These are phyloP conservation scores for Oxyria digyna DNA, from an alignment of 148 eudicot genomes.

Conservation along the genomic window DNA sequence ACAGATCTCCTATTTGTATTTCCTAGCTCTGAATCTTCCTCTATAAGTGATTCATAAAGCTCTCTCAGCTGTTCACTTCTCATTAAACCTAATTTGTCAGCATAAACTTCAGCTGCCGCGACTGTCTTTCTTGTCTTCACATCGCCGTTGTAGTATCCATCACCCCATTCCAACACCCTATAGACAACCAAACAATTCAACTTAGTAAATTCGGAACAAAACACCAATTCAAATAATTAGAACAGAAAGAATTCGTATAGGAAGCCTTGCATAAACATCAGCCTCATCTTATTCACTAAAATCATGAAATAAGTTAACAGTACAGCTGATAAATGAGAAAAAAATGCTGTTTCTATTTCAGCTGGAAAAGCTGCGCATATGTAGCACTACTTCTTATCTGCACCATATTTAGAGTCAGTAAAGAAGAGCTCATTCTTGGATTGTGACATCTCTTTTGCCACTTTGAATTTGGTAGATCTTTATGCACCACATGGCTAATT, in stretches of 20 bases:
- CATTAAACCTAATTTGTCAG: slow-evolving; percentile 24
- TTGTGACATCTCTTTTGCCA: neutral
- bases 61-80: slow-evolving; percentile 48
- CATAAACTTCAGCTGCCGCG: slow-evolving; percentile 21
- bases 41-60: slow-evolving; percentile 37
- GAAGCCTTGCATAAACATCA: neutral
- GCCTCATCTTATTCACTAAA: neutral
- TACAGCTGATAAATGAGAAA: neutral
- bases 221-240: neutral
- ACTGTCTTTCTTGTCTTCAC: slow-evolving; percentile 25
- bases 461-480: neutral
- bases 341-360: neutral
- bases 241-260: neutral
- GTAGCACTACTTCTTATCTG: neutral
- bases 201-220: neutral
- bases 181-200: neutral
- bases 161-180: slow-evolving; percentile 52
- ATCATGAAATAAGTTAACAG: neutral
- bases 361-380: slow-evolving; percentile 1
- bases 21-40: slow-evolving; percentile 26
- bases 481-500: neutral
- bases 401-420: neutral
- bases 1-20: slow-evolving; percentile 16
- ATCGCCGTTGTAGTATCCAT: slow-evolving; percentile 55
- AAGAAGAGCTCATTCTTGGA: neutral